Percentiles rank a stretch among this genome's conserved stretches.
Evolutionary conservation across 768 basidiomycete species (phyloP).

Genomic region (Filobasidium wieringae): DNA sequence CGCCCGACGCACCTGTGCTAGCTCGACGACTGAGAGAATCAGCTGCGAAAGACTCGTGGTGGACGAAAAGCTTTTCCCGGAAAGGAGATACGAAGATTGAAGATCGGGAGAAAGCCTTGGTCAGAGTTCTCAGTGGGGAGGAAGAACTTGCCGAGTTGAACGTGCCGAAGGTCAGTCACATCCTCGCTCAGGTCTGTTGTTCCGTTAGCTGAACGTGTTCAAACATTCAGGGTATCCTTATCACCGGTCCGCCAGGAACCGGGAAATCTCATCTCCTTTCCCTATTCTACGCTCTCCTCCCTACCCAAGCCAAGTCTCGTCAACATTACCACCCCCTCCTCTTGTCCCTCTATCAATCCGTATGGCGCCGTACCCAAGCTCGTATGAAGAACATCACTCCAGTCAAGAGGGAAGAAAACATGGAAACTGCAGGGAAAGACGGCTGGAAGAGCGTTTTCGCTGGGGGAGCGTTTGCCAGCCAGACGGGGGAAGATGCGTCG

Average conservation of each 20-base stretch:
- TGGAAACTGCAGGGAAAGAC: conserved; percentile 26
- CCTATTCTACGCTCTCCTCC: conserved; percentile 49
- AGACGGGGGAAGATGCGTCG: conserved; percentile 25
- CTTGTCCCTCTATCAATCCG: conserved; percentile 11
- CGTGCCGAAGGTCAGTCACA: conserved; percentile 45
- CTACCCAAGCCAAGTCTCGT: conserved; percentile 48
- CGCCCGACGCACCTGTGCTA: conserved; percentile 21
- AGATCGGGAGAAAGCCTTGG: conserved; percentile 37
- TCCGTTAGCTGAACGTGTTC: neutral
- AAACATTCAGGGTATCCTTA: conserved; percentile 43
- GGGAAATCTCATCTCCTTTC: conserved; percentile 51
- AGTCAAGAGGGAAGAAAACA: conserved; percentile 17
- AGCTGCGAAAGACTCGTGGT: conserved; percentile 11
- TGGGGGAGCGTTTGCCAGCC: conserved; percentile 30
- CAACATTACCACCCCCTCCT: conserved; percentile 46
- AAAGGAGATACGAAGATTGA: conserved; percentile 18
- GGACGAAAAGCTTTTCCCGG: conserved; percentile 14
- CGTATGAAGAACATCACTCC: conserved; percentile 15
- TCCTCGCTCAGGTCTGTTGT: neutral
- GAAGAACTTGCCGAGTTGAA: conserved; percentile 47
- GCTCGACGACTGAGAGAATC: conserved; percentile 14
- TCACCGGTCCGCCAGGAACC: conserved; percentile 48
- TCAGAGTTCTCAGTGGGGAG: conserved; percentile 44
- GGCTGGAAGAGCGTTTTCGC: conserved; percentile 37
- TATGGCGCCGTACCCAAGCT: conserved; percentile 16